A percentile compares a stretch with the other conserved stretches of the same genome.
phyloP scores from a whole-genome alignment of 164 flowering plant species.

The Echeveria elegans region DNA sequence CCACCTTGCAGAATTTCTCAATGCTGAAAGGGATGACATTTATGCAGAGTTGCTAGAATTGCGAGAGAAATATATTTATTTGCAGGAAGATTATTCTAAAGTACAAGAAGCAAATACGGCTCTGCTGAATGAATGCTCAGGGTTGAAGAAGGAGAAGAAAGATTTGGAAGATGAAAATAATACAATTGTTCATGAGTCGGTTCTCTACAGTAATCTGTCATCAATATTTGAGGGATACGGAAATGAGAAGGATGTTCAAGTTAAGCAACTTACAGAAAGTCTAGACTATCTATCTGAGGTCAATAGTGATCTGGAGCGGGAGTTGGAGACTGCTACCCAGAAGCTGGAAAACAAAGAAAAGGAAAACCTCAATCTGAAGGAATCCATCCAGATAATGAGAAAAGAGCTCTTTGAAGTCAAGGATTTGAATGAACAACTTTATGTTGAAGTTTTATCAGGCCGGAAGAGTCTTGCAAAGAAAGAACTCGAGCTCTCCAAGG shows the following conservation, averaged over 20 bases:
- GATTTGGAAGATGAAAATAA: constrained; percentile 45
- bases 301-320: constrained; percentile 30
- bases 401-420: constrained; percentile 30
- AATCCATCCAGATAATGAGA: constrained; percentile 32
- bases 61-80: constrained; percentile 20
- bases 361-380: constrained; percentile 39
- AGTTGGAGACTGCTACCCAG: constrained; percentile 21
- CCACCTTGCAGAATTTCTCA: constrained; percentile 20
- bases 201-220: constrained; percentile 35
- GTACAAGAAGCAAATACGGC: constrained; percentile 30
- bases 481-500: constrained; percentile 34
- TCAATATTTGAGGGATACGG: constrained; percentile 35
- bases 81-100: constrained; percentile 34
- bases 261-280: constrained; percentile 29
- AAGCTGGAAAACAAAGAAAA: constrained; percentile 29
- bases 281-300: constrained; percentile 24
- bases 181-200: constrained; percentile 31
- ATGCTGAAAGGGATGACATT: constrained; percentile 26
- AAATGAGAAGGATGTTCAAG: constrained; percentile 38
- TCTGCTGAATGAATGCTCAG: constrained; percentile 30
- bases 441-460: constrained; percentile 24
- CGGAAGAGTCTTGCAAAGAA: constrained; percentile 35
- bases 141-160: constrained; percentile 33
- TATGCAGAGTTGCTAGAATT: constrained; percentile 21
- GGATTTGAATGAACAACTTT: constrained; percentile 30